Conservation (phyloP, 2,329 filamentous ascomycete species). For the Fusarium goolgardi region DNA sequence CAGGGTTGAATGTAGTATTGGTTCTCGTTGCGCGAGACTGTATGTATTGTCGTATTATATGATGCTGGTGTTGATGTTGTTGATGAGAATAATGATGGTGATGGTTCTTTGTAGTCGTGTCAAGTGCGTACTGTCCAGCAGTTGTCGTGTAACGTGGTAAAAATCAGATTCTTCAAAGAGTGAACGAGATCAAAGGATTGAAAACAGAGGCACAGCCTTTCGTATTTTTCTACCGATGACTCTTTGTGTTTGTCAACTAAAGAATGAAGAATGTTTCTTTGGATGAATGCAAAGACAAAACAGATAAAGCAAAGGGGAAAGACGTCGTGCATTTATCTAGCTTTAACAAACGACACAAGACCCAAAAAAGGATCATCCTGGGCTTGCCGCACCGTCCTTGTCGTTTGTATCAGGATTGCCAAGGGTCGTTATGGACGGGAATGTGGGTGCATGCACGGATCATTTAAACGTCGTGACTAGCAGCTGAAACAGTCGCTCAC, state of each 20-base stretch:
- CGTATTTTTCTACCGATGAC: conserved; percentile 18
- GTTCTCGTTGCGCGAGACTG: neutral
- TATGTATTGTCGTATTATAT: neutral
- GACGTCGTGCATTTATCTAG: conserved; percentile 26
- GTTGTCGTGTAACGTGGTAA: conserved; percentile 18
- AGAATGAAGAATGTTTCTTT: conserved; percentile 31
- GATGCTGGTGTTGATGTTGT: conserved; percentile 1
- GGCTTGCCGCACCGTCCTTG: conserved; percentile 8
- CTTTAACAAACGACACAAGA: conserved; percentile 2
- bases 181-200: conserved; percentile 18
- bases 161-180: conserved; percentile 21
- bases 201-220: conserved; percentile 44
- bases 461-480: conserved; percentile 43
- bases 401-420: conserved; percentile 34
- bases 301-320: conserved; percentile 12
- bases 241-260: conserved; percentile 24
- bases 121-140: conserved; percentile 42
- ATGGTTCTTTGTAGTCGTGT: neutral
- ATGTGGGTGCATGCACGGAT: conserved; percentile 43
- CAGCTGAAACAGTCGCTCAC: conserved; percentile 41
- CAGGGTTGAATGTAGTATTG: neutral
- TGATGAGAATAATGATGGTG: neutral
- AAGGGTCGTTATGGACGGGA: conserved; percentile 20
- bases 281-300: conserved; percentile 20
- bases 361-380: conserved; percentile 13